These are phyloP conservation scores for Triglochin maritima DNA, from an alignment of 106 monocot species.

Conservation along the genomic window DNA sequence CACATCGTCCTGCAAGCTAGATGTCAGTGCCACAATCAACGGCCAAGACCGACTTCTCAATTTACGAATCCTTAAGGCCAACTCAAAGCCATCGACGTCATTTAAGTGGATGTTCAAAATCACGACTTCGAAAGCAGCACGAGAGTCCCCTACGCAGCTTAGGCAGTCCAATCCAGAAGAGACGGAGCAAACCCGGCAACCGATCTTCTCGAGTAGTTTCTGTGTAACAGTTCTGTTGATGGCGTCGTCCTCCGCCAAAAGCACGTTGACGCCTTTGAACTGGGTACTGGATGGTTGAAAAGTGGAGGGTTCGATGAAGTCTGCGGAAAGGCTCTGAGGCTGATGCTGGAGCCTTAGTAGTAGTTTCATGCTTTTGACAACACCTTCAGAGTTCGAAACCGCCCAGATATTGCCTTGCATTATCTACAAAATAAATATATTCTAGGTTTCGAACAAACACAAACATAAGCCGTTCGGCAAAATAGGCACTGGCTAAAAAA, in stretches of 20 bases:
- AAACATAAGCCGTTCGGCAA: no score
- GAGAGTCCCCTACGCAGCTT: constrained; percentile 15
- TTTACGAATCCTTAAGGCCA: constrained; percentile 35
- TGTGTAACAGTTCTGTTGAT: constrained; percentile 34
- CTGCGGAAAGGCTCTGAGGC: constrained; percentile 6
- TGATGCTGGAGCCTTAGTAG: constrained; percentile 36
- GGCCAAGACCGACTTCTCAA: constrained; percentile 33
- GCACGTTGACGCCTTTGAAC: constrained; percentile 43
- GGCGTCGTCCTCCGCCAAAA: constrained; percentile 39
- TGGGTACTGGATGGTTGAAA: constrained; percentile 9
- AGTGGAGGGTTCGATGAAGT: constrained; percentile 9
- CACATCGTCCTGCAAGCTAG: constrained; percentile 25
- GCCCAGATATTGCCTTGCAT: constrained; percentile 74
- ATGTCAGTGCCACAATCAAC: constrained; percentile 38
- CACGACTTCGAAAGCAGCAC: constrained; percentile 32
- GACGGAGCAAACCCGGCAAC: constrained; percentile 35
- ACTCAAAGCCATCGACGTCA: constrained; percentile 28
- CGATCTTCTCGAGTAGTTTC: constrained; percentile 53
- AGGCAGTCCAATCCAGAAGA: constrained; percentile 38
- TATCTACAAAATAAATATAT: constrained; percentile 27
- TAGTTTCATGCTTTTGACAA: constrained; percentile 29
- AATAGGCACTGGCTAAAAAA: no score
- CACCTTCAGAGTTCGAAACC: constrained; percentile 26
- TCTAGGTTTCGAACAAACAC: neutral
- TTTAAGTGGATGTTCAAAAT: constrained; percentile 37